Evolutionary conservation across 192 early-diverging fungal species (phyloP).

Genomic region (Phycomyces nitens): DNA sequence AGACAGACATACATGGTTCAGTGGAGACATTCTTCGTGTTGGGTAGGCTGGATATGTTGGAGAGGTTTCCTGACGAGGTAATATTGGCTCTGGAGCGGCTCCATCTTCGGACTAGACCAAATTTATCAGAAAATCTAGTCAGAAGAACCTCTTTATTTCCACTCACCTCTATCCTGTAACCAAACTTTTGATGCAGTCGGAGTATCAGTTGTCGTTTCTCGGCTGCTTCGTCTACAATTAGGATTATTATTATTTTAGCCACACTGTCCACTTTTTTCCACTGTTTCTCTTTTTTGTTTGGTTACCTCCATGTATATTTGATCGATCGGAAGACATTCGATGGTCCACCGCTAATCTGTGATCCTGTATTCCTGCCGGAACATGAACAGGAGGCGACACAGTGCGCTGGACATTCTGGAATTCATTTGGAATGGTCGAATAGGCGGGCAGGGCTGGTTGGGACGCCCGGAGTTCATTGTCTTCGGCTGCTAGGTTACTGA

Average conservation of each 20-base stretch:
- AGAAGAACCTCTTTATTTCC: not conserved
- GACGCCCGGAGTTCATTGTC: slow-evolving; percentile 34
- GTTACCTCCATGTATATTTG: slow-evolving; percentile 17
- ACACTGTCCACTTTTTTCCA: too few species aligned
- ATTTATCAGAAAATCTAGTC: slow-evolving; percentile 1
- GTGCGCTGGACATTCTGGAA: not conserved
- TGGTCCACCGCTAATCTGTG: not conserved
- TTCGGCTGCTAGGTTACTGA: slow-evolving; percentile 55
- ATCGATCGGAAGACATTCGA: not conserved
- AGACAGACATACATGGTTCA: slow-evolving; percentile 6
- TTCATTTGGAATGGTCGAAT: not conserved
- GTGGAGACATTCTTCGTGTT: not conserved
- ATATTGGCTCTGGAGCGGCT: not conserved
- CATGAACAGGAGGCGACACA: not conserved
- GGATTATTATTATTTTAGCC: not conserved
- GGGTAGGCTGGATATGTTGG: not conserved
- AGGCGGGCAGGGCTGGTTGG: slow-evolving; percentile 6
- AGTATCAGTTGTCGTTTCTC: slow-evolving; percentile 49
- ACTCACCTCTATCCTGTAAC: slow-evolving; percentile 27
- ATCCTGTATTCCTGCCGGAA: not conserved
- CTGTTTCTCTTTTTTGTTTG: not conserved
- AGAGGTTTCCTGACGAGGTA: not conserved
- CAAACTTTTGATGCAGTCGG: slow-evolving; percentile 61
- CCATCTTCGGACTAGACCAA: not conserved
- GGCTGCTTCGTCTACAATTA: slow-evolving; percentile 30